These are phyloP conservation scores for Ulmus americana DNA, from an alignment of 331 rosid genomes.

Conservation along the genomic window DNA sequence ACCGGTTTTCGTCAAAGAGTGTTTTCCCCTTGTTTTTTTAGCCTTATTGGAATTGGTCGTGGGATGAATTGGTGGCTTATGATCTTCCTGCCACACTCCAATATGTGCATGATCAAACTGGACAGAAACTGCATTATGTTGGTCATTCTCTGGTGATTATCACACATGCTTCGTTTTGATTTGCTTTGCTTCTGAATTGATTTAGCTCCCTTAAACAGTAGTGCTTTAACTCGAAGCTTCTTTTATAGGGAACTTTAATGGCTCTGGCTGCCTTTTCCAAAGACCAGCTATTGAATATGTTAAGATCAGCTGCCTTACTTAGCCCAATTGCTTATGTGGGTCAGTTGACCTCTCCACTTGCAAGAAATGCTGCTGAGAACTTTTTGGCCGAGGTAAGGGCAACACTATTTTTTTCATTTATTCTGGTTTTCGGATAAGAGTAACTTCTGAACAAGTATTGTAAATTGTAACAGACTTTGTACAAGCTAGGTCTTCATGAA, in stretches of 20 bases:
- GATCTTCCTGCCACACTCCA: constrained; percentile 84
- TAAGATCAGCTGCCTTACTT: constrained; percentile 79
- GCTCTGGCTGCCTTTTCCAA: constrained; percentile 76
- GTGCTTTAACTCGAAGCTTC: not conserved
- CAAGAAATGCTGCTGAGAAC: constrained; percentile 63
- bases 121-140: constrained; percentile 73
- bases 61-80: constrained; percentile 90
- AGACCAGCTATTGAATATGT: constrained; percentile 40
- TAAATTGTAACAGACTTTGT: constrained; percentile 46
- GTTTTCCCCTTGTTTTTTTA: constrained; percentile 21
- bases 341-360: constrained; percentile 68
- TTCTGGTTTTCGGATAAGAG: constrained; percentile 3
- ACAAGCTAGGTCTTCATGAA: constrained; percentile 53
- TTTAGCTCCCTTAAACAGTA: not conserved
- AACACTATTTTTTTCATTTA: not conserved
- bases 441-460: constrained; percentile 13
- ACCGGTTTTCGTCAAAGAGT: constrained; percentile 13
- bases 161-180: not conserved
- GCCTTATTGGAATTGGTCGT: constrained; percentile 93
- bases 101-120: constrained; percentile 66
- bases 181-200: constrained; percentile 7
- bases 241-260: constrained; percentile 71
- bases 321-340: constrained; percentile 81
- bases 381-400: constrained; percentile 63
- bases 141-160: constrained; percentile 83